Base-by-base conservation (phyloP, 495 filamentous ascomycete genomes). In the Cercophora newfieldiana region DNA sequence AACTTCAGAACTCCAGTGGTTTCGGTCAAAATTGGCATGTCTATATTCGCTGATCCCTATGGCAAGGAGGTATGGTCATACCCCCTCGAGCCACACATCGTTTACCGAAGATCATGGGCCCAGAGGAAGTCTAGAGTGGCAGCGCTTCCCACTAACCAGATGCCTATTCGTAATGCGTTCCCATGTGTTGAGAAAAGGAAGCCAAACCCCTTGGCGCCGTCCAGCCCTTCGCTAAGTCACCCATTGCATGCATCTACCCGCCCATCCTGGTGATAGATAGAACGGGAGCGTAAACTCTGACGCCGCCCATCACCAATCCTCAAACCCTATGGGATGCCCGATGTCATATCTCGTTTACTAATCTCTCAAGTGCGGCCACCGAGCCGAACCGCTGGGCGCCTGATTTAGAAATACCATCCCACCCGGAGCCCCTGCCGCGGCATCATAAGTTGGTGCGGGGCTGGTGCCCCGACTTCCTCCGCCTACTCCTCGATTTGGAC, bases 391-490 rank as follows among this genome's bases (percentile, higher is more conserved):
- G 24, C 16, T 29, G 19, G 72, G 24, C 22, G 68, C 65, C 54
- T 68, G 68, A 5, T 54, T 51, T 4, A 71, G 68, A 47, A 71
- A 71, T 8, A 62, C 66, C 67, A 75, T 73, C 26, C 72, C 72
- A 4, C 68, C 37, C 25, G 64, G 64, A 1, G 19, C 29, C 54
- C 54, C 50, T 10, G 56, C 66, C 14, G 48, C 59, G n/a, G 55
- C 62, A 18, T 74, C 72, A 16, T 72, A 73, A 1, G 66, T 64
- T 16, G 75, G 71, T 7, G 80, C 76, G 14, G 81, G 81, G 65
- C 81, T 83, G 31, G 76, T 80, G 14, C 80, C 81, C 12, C 81
- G 66, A 57, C 81, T 83, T 22, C 77, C 76, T 57, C 71, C 71
- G 53, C 56, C 33, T 60, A 19, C 75, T 53, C 10, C 56, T 14